Evolutionary conservation across 1,284 basidiomycete species (phyloP), one percentile per base, ranked within the genome.

Genomic region (Fistulina hepatica): DNA sequence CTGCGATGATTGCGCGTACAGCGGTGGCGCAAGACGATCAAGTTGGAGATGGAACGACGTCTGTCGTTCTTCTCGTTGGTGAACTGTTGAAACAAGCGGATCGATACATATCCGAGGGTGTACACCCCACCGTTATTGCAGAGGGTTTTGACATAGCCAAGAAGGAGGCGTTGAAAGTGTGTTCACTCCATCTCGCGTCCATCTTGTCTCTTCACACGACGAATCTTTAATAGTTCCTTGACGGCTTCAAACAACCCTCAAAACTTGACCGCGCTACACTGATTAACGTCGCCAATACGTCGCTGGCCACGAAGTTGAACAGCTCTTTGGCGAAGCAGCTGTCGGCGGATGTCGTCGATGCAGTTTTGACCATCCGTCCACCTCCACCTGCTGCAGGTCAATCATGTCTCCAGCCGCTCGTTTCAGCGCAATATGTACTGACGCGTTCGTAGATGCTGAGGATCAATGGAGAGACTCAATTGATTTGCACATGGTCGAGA

Each of bases 11-110:
- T 56, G 95, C 95, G 27, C 79, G 93, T 41, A 97, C 94, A 27
- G 94, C 94, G 22, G 93, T 97, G 12, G 94, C 94, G 1, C 94
- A 98, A 61, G 94, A 98, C 54, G 95, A 98, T 60, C 93, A 97
- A 71, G 93, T 94, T 38, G 95, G 95, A 43, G 95, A 99, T 61
- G 95, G 95, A 36, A 98, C 95, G 26, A 98, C 95, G 19, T 93
- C 88, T 17, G 94, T 98, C 20, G 95, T 99, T 10, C 70, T 99
- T 19, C 73, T 99, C 27, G 95, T 98, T 40, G 95, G 95, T 48
- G 95, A 99, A 64, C 69, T 97, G 44, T 69, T 99, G 53, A 97
- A 95, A 63, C 95, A 98, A 65, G 89, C 94, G 35, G 92, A 97
- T 73, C 80, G 95, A 39, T 98, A 85, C 67, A 97, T 90, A 51